Conservation (phyloP, 1,284 basidiomycete genomes). For the Apiotrichum veenhuisii region DNA sequence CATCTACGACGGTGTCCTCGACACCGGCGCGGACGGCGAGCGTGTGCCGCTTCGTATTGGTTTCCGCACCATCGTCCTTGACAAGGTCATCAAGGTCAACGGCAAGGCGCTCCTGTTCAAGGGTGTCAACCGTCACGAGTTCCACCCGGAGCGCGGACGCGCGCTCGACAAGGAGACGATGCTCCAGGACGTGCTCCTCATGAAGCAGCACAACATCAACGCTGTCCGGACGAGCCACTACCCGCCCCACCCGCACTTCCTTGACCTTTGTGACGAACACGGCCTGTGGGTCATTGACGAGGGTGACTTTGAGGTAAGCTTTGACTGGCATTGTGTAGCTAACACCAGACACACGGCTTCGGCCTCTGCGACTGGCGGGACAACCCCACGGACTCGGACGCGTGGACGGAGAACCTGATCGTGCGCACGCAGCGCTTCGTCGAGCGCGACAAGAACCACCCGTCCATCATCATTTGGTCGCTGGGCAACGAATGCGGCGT, state of each 20-base stretch:
- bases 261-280: constrained; percentile 26
- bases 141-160: constrained; percentile 21
- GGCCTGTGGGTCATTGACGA: constrained; percentile 33
- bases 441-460: constrained; percentile 32
- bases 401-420: constrained; percentile 18
- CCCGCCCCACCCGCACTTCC: constrained; percentile 25
- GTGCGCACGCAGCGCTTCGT: constrained; percentile 22
- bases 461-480: constrained; percentile 26
- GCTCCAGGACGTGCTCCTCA: constrained; percentile 23
- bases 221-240: constrained; percentile 27
- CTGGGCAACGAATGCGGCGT: constrained; percentile 27
- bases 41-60: constrained; percentile 19
- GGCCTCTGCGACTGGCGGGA: constrained; percentile 16
- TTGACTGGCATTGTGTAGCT: not conserved
- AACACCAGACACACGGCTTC: constrained; percentile 23
- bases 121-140: constrained; percentile 30
- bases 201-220: constrained; percentile 31
- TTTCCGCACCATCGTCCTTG: constrained; percentile 24
- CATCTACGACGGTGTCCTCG: constrained; percentile 18
- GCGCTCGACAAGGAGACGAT: constrained; percentile 18
- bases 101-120: constrained; percentile 22
- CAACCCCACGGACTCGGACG: constrained; percentile 12
- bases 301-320: constrained; percentile 20
- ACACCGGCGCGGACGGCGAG: constrained; percentile 14
- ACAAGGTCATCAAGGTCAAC: constrained; percentile 25